phyloP scores from a whole-genome alignment of 306 rosid species.

The Adenanthera pavonina region DNA sequence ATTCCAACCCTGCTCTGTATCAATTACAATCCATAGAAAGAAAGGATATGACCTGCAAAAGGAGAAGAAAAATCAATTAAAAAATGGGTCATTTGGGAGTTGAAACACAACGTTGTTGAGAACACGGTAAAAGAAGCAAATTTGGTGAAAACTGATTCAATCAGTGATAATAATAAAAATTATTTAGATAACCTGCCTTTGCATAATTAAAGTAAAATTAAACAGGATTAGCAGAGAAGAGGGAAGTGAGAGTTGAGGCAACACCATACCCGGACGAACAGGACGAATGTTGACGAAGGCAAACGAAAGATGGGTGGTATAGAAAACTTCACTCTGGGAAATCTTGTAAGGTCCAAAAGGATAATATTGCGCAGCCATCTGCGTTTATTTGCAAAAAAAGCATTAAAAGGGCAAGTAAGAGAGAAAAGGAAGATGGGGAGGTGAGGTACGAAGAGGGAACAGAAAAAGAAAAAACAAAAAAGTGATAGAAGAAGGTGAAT shows the following conservation, averaged over 20 bases:
- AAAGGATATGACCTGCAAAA: constrained; percentile 94
- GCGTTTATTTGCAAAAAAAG: constrained; percentile 22
- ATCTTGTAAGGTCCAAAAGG: constrained; percentile 79
- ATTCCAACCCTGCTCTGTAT: constrained; percentile 26
- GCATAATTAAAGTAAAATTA: constrained; percentile 2
- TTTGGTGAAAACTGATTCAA: neutral
- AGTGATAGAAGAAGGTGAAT: neutral
- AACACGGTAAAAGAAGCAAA: neutral
- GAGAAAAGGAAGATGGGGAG: neutral
- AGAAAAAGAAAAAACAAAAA: neutral
- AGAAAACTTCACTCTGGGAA: constrained; percentile 67
- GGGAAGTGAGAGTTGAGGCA: neutral
- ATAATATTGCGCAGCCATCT: constrained; percentile 69
- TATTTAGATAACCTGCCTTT: neutral
- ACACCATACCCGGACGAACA: constrained; percentile 63
- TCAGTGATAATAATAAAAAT: neutral
- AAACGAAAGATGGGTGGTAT: constrained; percentile 61
- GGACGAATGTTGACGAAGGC: constrained; percentile 91
- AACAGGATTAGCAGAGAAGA: constrained; percentile 23
- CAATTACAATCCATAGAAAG: constrained; percentile 29
- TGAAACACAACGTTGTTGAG: neutral
- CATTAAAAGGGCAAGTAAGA: neutral
- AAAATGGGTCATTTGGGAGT: neutral
- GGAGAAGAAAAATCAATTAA: constrained; percentile 40
- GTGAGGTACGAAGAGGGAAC: too few species aligned